Evolutionary conservation across 768 basidiomycete species (phyloP), one percentile per base, ranked within the genome.

Genomic region (Podaxis carcinomalis): DNA sequence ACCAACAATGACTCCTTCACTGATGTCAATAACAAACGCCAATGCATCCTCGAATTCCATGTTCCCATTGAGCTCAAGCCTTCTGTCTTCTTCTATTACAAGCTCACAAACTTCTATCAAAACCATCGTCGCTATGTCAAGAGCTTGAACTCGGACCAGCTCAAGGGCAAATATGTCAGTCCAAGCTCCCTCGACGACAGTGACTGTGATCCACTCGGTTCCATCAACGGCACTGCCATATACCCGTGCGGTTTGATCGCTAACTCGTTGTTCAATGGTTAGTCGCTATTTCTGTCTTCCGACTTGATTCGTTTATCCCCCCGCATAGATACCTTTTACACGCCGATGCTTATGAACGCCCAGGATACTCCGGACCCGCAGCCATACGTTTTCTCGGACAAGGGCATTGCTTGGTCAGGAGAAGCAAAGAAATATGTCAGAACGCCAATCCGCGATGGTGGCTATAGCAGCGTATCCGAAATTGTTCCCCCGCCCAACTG

Each of bases 231-330:
- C 60, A 85, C 81, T 68, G 78, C 83, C 7, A 84, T 94, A 70
- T 99, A 95, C 69, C 97, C 97, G 1, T 99, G 97, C 66, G 97
- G 97, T 42, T 78, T 99, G 64, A 96, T 99, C 64, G 97, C 97
- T 49, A 99, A 99, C 75, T 97, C 94, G 1, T 40, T 94, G 9
- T 99, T 98, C 80, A 99, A 99, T 69, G 95, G 94, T 92, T 52
- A 37, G 83, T 65, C 11, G 21, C 11, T 27, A 27, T 21, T 35
- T 47, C 37, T 59, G 44, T 13, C 42, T 9, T 39, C 28, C 19
- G 4, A 1, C 28, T 32, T 37, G 47, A 27, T 57, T 39, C 56
- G 40, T 32, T 65, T 52, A 63, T 40, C 27, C 42, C 49, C 47
- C 28, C 14, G 11, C 61, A 5, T 66, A 96, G 95, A 98, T 70